Base-by-base conservation (phyloP, 805 yeast genomes). In the Scheffersomyces amazonensis region DNA sequence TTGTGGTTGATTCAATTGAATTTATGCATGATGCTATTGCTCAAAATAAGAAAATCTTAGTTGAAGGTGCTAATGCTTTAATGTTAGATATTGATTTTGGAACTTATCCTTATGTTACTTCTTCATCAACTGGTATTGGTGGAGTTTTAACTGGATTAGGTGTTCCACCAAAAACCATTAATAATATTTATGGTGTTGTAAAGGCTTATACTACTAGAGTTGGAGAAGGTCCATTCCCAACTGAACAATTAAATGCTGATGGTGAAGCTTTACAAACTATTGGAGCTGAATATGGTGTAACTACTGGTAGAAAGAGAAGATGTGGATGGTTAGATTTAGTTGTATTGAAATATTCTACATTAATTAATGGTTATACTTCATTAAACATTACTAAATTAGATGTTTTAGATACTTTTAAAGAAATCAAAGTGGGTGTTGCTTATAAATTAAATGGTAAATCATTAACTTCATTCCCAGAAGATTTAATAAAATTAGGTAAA, bases 241-340 rank as follows among this genome's bases (percentile, higher is more conserved):
- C 98, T 40, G 99, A 93, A 69, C 98, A 90, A 63, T 76, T 90
- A 60, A 89, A 91, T 63, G 81, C 69, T 25, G 79, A 71, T 34
- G 99, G 99, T 57, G 95, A 86, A 54, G 78, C 80, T 49, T 74
- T 93, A 58, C 99, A 93, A 65, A 67, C 74, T 31, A 87, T 93
- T 46, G 99, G 99, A 56, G 96, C 90, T 41, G 99, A 93, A 69
- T 87, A 61, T 56, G 99, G 99, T 67, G 99, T 93, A 52, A 93
- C 99, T 47, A 93, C 99, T 25, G 99, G 99, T 50, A 83, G 99
- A 72, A 89, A 90, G 77, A 86, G 99, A 75, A 83, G 99, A 70
- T 93, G 99, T 66, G 99, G 99, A 41, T 93, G 99, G 99, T 80
- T 93, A 59, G 99, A 93, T 67, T 73, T 93, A 53, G 98, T 93